A percentile compares a stretch with the other conserved stretches of the same genome.
Conservation (phyloP, 768 basidiomycete species). For the Termitomyces sp. region DNA sequence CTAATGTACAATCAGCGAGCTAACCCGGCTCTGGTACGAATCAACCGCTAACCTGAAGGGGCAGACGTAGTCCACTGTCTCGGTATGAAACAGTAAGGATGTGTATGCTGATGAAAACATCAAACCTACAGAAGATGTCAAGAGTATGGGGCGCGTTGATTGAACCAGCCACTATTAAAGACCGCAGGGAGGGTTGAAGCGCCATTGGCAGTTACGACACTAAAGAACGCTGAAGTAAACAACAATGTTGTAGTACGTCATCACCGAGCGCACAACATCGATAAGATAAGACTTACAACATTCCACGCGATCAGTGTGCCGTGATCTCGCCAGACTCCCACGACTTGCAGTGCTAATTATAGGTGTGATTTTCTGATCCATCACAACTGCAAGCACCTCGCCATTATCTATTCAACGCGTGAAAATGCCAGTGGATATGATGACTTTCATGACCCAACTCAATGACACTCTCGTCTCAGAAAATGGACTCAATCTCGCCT, state of each 20-base stretch:
- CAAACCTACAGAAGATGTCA: conserved; percentile 66
- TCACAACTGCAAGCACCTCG: background rate
- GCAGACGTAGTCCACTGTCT: conserved; percentile 80
- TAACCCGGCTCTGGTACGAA: background rate
- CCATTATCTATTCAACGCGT: background rate
- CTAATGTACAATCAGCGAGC: conserved; percentile 23
- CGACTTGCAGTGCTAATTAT: background rate
- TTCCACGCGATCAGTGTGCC: too few relatives aligned
- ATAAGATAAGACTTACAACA: too few relatives aligned
- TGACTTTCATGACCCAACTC: conserved; percentile 53
- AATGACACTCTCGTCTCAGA: conserved; percentile 55
- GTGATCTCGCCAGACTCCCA: background rate
- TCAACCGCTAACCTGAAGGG: conserved; percentile 57
- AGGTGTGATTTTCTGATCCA: background rate
- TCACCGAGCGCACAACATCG: background rate
- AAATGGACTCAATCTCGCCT: conserved; percentile 66
- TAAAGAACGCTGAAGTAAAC: background rate
- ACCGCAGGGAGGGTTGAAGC: conserved; percentile 65
- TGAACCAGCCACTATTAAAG: conserved; percentile 57
- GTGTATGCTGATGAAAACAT: background rate
- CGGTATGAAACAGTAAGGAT: background rate
- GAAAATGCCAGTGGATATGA: conserved; percentile 47
- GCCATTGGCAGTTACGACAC: conserved; percentile 45
- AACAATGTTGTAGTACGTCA: background rate
- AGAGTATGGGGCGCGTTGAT: conserved; percentile 66